These are phyloP conservation scores for Bryoglossum gracile DNA, from an alignment of 495 filamentous ascomycete genomes.

Conservation along the genomic window DNA sequence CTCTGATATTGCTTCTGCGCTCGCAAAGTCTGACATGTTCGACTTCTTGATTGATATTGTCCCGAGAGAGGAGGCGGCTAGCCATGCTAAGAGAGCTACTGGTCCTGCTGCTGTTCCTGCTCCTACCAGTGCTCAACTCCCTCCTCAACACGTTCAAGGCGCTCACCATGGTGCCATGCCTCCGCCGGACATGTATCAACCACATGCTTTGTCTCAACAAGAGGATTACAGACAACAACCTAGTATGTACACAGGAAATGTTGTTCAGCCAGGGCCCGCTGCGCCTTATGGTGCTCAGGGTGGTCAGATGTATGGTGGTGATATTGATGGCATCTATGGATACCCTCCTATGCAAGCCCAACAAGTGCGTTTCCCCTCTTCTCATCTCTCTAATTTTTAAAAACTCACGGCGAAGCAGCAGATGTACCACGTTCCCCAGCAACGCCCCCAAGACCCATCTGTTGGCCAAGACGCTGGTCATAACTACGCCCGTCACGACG, in stretches of 20 bases:
- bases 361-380: slow-evolving; percentile 53
- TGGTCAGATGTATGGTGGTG: slow-evolving; percentile 66
- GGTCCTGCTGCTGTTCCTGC: slow-evolving; percentile 49
- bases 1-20: slow-evolving; percentile 89
- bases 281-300: slow-evolving; percentile 66
- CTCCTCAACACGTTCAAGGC: slow-evolving; percentile 52
- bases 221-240: slow-evolving; percentile 73
- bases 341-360: slow-evolving; percentile 76
- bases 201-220: slow-evolving; percentile 57
- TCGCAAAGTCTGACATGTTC: slow-evolving; percentile 98
- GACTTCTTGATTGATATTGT: slow-evolving; percentile 99
- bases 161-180: slow-evolving; percentile 52
- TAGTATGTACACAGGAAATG: slow-evolving; percentile 63
- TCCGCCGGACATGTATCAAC: slow-evolving; percentile 63
- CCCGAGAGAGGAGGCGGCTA: slow-evolving; percentile 83
- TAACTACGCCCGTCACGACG: slow-evolving; percentile 35
- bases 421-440: slow-evolving; percentile 52
- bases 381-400: slow-evolving; percentile 16
- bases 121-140: slow-evolving; percentile 47
- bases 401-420: slow-evolving; percentile 26
- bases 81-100: slow-evolving; percentile 64
- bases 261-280: slow-evolving; percentile 63
- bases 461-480: slow-evolving; percentile 34
- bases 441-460: slow-evolving; percentile 35
- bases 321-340: slow-evolving; percentile 78